Base-by-base conservation (phyloP, 2,329 filamentous ascomycete genomes). In the Epichloe gansuensis region DNA sequence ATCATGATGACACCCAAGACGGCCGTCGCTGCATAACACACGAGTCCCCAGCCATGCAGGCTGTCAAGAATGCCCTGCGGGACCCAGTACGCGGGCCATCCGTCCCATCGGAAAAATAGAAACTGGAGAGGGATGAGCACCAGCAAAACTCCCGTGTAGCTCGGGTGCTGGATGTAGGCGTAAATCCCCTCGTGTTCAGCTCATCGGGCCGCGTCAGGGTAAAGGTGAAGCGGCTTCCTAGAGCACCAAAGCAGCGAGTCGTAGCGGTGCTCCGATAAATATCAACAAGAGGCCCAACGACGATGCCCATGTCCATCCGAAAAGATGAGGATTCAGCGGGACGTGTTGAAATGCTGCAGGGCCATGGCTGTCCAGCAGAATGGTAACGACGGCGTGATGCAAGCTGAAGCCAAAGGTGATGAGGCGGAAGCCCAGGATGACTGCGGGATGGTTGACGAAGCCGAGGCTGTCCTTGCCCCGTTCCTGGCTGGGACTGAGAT, bases 161-260 rank as follows among this genome's bases (percentile, higher is more conserved):
- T 75, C 2, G 76, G 75, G 57, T 80, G 75, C 58, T 78, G 75
- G 3, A 78, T 61, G 55, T 72, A 74, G 17, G 56, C 55, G 55
- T 79, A 79, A 2, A 79, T 62, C 0, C 76, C 1, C 58, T 63
- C 0, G 74, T 79, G 12, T 69, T 66, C 7, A 80, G 61, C 1
- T 61, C 57, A 53, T 74, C 67, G 1, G 78, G 78, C 50, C 65
- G 59, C 0, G 71, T 63, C 2, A 81, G 69, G 2, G 68, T 65
- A 57, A 78, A 81, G 0, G 77, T 81, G 57, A 80, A 81, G 53
- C 76, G 71, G 9, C 62, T 65, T 1, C 77, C 77, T 0, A 81
- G 67, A 0, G 68, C 62, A 0, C 64, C 61, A 56, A 72, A 0
- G 75, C 69, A 0, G 65, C 52, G 11, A 69, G 53, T 5, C 67